Evolutionary conservation across 495 filamentous ascomycete species (phyloP).

Genomic region (Tuber aestivum): DNA sequence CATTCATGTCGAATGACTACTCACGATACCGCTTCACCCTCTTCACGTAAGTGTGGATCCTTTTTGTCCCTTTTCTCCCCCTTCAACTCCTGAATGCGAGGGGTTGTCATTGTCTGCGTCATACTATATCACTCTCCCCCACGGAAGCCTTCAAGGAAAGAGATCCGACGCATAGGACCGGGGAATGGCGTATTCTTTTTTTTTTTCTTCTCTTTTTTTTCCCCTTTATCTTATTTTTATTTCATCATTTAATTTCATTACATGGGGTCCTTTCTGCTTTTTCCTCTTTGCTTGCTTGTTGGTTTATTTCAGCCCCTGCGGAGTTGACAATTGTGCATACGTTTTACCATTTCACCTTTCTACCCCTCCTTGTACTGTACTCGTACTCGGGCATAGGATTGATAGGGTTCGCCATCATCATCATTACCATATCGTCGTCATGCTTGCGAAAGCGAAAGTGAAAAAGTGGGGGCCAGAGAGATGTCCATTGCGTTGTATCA

Average conservation of each 20-base stretch:
- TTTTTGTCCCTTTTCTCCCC: background rate
- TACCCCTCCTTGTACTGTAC: background rate
- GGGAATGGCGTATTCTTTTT: background rate
- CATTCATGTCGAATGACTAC: background rate
- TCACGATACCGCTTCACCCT: background rate
- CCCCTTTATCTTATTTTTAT: no score
- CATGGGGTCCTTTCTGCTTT: background rate
- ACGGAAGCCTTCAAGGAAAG: background rate
- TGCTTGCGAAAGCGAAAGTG: background rate
- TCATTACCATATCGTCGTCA: no score
- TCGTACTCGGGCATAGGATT: background rate
- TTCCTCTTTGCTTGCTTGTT: background rate
- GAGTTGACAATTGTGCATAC: constrained; percentile 1
- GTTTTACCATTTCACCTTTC: background rate
- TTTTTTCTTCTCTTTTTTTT: no score
- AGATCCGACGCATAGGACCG: background rate
- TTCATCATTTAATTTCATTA: background rate
- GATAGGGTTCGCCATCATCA: background rate
- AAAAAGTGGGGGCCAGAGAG: background rate
- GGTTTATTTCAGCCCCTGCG: background rate
- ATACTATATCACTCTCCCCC: background rate
- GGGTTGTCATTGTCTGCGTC: background rate
- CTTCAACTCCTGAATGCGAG: background rate
- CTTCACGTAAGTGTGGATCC: background rate
- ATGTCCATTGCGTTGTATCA: background rate